Percentiles rank a stretch among this genome's conserved stretches.
Evolutionary conservation across 257 asterid genomes (phyloP).

Genomic region (Fraxinus cuspidata): DNA sequence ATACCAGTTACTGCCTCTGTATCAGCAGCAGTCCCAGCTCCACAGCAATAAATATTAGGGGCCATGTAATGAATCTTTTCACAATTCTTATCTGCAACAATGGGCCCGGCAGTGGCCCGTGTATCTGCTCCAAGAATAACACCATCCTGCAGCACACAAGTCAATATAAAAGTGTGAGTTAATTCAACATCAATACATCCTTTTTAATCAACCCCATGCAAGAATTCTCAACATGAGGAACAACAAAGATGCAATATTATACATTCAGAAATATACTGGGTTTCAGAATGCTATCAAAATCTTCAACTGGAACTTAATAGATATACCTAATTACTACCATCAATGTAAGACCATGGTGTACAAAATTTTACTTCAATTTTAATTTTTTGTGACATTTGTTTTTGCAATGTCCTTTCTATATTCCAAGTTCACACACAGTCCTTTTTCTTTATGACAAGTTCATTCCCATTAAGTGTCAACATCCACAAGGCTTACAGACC

Average conservation of each 20-base stretch:
- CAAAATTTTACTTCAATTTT: not conserved
- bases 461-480: not conserved
- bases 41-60: constrained; percentile 77
- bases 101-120: constrained; percentile 98
- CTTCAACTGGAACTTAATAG: not conserved
- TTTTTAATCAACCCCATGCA: not conserved
- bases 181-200: not conserved
- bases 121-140: constrained; percentile 99
- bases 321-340: not conserved
- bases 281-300: not conserved
- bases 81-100: constrained; percentile 97
- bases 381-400: too few relatives aligned
- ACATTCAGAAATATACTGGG: constrained; percentile 1
- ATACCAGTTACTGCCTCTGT: constrained; percentile 95
- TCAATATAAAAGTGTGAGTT: not conserved
- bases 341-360: not conserved
- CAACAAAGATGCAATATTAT: not conserved
- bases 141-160: constrained; percentile 67
- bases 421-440: not conserved
- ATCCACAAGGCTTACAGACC: not conserved
- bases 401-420: not conserved
- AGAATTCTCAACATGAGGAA: not conserved
- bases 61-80: constrained; percentile 97
- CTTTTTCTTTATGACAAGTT: not conserved
- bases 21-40: constrained; percentile 97